phyloP scores from a whole-genome alignment of 106 monocot genomes.

The Ottelia alismoides region DNA sequence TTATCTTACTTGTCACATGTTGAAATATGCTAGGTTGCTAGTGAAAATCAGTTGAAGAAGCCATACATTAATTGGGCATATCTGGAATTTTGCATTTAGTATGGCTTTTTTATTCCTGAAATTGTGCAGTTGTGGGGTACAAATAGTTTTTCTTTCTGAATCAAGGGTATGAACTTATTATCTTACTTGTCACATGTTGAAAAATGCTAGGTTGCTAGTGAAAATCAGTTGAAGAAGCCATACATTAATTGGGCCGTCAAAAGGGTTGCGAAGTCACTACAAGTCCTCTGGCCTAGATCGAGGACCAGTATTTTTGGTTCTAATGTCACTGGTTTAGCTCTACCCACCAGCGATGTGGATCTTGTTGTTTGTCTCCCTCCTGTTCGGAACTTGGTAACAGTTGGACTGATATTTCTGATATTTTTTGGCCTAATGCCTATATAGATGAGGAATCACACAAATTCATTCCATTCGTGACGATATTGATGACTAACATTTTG shows the following conservation, averaged over 20 bases:
- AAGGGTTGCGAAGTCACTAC: constrained; percentile 76
- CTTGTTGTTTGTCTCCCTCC: constrained; percentile 97
- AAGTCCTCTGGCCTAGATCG: constrained; percentile 97
- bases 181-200: no score
- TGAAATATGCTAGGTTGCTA: constrained; percentile 65
- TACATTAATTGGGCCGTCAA: constrained; percentile 93
- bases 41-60: constrained; percentile 61
- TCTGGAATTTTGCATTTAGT: no score
- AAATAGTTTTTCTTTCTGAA: no score
- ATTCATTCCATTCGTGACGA: no score
- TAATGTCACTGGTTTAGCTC: constrained; percentile 91
- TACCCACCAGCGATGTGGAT: constrained; percentile 97
- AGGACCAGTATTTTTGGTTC: constrained; percentile 91
- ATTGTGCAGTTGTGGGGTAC: no score
- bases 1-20: no score
- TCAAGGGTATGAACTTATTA: no score
- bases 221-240: constrained; percentile 65
- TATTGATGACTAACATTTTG: no score
- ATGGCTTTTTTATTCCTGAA: no score
- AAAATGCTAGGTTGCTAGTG: constrained; percentile 69
- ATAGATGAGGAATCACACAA: no score
- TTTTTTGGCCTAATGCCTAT: no score
- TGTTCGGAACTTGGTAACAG: constrained; percentile 87
- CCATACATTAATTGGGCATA: constrained; percentile 95
- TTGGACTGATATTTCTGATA: background rate